These are phyloP conservation scores for Diaporthe sp. DNA, from an alignment of 2,329 filamentous ascomycete species.

Conservation along the genomic window DNA sequence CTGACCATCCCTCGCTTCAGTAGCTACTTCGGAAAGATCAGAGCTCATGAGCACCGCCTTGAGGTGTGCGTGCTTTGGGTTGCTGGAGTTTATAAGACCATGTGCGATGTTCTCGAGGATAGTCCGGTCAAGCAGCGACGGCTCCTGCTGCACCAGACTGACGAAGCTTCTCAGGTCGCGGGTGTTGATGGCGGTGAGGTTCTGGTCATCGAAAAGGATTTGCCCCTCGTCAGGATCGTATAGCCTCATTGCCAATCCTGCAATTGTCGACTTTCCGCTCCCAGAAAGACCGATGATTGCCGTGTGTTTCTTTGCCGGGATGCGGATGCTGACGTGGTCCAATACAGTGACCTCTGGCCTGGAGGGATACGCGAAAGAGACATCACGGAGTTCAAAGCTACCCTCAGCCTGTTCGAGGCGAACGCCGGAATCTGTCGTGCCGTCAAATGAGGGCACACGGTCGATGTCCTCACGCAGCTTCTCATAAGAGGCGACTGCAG, in stretches of 20 bases:
- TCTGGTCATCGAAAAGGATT: constrained; percentile 53
- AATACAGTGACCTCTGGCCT: constrained; percentile 58
- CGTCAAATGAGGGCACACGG: constrained; percentile 58
- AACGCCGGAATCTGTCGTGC: constrained; percentile 42
- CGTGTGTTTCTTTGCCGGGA: constrained; percentile 61
- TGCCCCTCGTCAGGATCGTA: constrained; percentile 59
- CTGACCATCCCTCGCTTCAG: constrained; percentile 42
- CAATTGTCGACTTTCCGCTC: constrained; percentile 68
- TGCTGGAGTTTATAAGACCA: constrained; percentile 53
- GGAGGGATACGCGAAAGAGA: constrained; percentile 59
- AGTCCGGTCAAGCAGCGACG: constrained; percentile 50
- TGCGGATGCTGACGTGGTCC: constrained; percentile 52
- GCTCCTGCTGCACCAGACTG: constrained; percentile 51
- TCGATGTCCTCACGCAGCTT: constrained; percentile 69
- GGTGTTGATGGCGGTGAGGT: constrained; percentile 53
- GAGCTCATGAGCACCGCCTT: constrained; percentile 55
- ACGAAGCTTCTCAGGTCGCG: constrained; percentile 51
- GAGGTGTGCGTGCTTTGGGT: constrained; percentile 50
- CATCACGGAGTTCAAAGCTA: constrained; percentile 34
- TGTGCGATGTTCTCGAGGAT: constrained; percentile 59
- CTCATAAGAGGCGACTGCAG: constrained; percentile 65
- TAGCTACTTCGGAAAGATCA: constrained; percentile 59
- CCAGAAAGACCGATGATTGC: constrained; percentile 71
- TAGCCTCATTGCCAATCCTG: constrained; percentile 57
- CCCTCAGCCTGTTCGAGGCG: constrained; percentile 33